Conservation (phyloP, 495 filamentous ascomycete species). For the Neurospora sp. region DNA sequence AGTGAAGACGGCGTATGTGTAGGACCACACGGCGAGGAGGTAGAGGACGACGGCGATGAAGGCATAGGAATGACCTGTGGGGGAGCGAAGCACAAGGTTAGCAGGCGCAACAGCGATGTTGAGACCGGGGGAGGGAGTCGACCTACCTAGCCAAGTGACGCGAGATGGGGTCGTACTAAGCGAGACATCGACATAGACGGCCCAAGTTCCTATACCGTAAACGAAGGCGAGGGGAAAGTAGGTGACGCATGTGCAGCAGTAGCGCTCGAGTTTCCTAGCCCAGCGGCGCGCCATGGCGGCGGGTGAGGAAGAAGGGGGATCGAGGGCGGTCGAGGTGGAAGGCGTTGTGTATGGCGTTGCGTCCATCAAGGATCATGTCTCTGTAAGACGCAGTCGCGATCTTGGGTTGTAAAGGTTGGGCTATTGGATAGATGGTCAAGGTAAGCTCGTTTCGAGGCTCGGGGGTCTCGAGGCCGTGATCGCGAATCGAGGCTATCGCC, state of each 20-base stretch:
- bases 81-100: neutral
- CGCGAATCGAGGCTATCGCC: neutral
- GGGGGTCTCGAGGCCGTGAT: neutral
- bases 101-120: neutral
- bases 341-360: constrained; percentile 12
- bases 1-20: constrained; percentile 87
- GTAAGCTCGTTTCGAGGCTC: neutral
- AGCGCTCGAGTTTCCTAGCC: constrained; percentile 70
- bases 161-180: constrained; percentile 54
- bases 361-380: constrained; percentile 13
- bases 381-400: neutral
- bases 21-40: constrained; percentile 71
- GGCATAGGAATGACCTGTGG: constrained; percentile 33
- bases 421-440: neutral
- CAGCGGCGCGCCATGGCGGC: constrained; percentile 41
- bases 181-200: constrained; percentile 72
- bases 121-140: neutral
- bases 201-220: constrained; percentile 83
- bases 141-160: constrained; percentile 57
- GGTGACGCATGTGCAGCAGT: constrained; percentile 66
- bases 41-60: constrained; percentile 63
- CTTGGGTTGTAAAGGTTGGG: neutral
- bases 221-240: constrained; percentile 88
- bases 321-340: constrained; percentile 4
- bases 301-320: neutral